A percentile compares a stretch with the other conserved stretches of the same genome.
These are phyloP conservation scores for Ganoderma lingzhi DNA, from an alignment of 1,284 basidiomycete species.

Conservation along the genomic window DNA sequence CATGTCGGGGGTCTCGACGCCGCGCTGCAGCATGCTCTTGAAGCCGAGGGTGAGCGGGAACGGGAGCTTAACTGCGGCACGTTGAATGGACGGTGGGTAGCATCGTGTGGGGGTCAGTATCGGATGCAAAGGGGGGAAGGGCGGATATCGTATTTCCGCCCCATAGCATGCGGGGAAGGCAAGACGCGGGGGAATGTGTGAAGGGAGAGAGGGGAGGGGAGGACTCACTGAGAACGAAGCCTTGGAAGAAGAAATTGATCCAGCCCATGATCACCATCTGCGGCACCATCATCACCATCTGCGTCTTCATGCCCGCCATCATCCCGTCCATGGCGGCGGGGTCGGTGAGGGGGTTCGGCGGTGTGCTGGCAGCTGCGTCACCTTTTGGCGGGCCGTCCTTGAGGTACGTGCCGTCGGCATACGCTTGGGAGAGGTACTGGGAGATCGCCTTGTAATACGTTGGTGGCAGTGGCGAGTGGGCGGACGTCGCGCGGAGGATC, in stretches of 20 bases:
- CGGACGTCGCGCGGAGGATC: conserved; percentile 81
- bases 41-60: conserved; percentile 98
- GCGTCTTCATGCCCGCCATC: conserved; percentile 99
- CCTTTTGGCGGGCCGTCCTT: conserved; percentile 82
- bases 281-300: conserved; percentile 98
- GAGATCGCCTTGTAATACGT: conserved; percentile 81
- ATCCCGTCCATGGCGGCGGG: conserved; percentile 95
- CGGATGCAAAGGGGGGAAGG: conserved; percentile 8
- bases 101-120: neutral
- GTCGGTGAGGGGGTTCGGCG: conserved; percentile 85
- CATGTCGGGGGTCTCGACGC: conserved; percentile 96
- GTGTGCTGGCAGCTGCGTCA: conserved; percentile 59
- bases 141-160: conserved; percentile 10
- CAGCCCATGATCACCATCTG: conserved; percentile 99
- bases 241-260: conserved; percentile 99
- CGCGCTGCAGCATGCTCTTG: conserved; percentile 98
- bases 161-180: conserved; percentile 6
- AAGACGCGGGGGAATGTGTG: neutral
- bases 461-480: conserved; percentile 84
- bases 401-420: conserved; percentile 81
- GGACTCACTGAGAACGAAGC: conserved; percentile 93
- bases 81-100: neutral
- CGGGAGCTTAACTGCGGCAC: conserved; percentile 86
- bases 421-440: conserved; percentile 73
- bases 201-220: neutral